These are phyloP conservation scores for Thraustochytrium striatum DNA, from an alignment of 352 stramenopile genomes.

Conservation along the genomic window DNA sequence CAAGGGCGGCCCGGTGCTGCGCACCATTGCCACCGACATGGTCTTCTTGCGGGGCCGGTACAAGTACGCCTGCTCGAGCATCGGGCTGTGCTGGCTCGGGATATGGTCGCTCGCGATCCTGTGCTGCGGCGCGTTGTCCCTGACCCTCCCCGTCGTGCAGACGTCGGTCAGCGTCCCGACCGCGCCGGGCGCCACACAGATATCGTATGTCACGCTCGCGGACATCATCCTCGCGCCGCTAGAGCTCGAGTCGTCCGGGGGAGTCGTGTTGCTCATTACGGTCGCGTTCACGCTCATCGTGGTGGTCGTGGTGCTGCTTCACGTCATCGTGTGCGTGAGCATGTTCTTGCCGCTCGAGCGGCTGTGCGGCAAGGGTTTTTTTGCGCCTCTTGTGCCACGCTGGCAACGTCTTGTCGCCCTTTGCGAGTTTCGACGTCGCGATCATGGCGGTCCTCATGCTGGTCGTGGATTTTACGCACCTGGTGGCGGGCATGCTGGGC, in stretches of 20 bases:
- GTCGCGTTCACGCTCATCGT: background rate
- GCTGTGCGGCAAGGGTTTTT: background rate
- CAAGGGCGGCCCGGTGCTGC: background rate
- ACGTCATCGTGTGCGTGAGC: background rate
- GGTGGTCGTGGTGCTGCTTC: conserved; percentile 12
- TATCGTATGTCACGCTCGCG: background rate
- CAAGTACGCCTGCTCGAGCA: background rate
- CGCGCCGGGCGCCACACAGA: background rate
- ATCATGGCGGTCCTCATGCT: conserved; percentile 36
- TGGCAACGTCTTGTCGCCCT: background rate
- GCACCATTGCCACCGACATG: conserved; percentile 36
- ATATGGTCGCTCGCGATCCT: background rate
- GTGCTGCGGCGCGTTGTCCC: background rate
- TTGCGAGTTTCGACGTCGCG: conserved; percentile 8
- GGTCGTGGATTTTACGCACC: background rate
- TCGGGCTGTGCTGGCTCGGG: background rate
- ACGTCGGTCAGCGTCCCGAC: background rate
- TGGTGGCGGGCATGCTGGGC: conserved; percentile 3
- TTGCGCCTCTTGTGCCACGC: conserved; percentile 10
- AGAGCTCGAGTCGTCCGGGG: background rate
- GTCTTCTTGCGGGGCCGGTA: conserved; percentile 28
- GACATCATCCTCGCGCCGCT: background rate
- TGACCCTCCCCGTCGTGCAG: background rate
- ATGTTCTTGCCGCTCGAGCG: conserved; percentile 8
- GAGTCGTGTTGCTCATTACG: conserved; percentile 3